Evolutionary conservation across 2,329 filamentous ascomycete species (phyloP).

Genomic region (Curvularia sp.): DNA sequence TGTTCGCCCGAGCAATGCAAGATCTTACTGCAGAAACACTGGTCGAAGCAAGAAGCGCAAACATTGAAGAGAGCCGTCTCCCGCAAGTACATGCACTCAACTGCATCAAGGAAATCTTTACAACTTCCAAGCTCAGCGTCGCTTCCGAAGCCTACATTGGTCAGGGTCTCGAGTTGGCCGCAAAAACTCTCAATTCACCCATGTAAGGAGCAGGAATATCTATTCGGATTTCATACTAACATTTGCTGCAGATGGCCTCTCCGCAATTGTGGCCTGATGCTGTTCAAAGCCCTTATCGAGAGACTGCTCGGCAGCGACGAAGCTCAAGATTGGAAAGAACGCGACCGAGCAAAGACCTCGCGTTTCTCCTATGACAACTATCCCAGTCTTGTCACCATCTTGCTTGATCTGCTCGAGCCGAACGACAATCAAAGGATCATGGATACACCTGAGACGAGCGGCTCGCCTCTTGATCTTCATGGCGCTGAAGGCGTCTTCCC

Average conservation of each 20-base stretch:
- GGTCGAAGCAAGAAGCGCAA: slow-evolving; percentile 62
- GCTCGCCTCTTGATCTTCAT: slow-evolving; percentile 45
- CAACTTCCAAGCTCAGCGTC: slow-evolving; percentile 76
- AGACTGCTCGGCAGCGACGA: slow-evolving; percentile 77
- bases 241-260: slow-evolving; percentile 76
- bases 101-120: slow-evolving; percentile 90
- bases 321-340: slow-evolving; percentile 64
- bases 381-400: slow-evolving; percentile 67
- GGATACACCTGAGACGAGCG: slow-evolving; percentile 27
- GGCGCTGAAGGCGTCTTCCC: slow-evolving; percentile 76
- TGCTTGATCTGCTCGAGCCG: slow-evolving; percentile 66
- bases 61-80: slow-evolving; percentile 65
- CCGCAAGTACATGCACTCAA: slow-evolving; percentile 96
- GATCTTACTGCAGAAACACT: slow-evolving; percentile 68
- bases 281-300: slow-evolving; percentile 86
- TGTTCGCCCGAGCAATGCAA: slow-evolving; percentile 70
- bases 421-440: slow-evolving; percentile 38
- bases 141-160: slow-evolving; percentile 77
- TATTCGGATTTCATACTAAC: slow-evolving; percentile 5
- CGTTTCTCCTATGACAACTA: slow-evolving; percentile 75
- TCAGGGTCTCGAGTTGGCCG: slow-evolving; percentile 78
- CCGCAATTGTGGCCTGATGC: slow-evolving; percentile 88
- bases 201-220: slow-evolving; percentile 63
- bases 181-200: slow-evolving; percentile 77
- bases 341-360: slow-evolving; percentile 51